phyloP scores from a whole-genome alignment of 106 monocot genomes.

The Apostasia ramifera region DNA sequence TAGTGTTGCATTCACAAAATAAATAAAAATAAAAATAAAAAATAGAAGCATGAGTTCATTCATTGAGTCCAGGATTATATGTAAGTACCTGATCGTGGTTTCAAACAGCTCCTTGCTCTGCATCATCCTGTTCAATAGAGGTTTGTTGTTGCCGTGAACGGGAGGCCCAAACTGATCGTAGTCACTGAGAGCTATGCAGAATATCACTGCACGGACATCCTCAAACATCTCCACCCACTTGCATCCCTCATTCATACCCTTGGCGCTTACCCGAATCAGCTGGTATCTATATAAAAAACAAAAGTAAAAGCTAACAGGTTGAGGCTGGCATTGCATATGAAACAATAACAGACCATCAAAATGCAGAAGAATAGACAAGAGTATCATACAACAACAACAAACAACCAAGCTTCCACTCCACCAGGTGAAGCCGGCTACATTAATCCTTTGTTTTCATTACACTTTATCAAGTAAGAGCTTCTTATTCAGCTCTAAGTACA shows the following conservation, averaged over 20 bases:
- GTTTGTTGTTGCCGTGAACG: constrained; percentile 20
- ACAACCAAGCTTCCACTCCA: too few relatives aligned
- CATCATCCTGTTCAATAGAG: constrained; percentile 78
- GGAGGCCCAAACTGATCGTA: constrained; percentile 52
- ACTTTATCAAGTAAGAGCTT: too few relatives aligned
- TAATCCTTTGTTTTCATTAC: too few relatives aligned
- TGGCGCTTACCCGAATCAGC: constrained; percentile 67
- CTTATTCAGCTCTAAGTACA: too few relatives aligned
- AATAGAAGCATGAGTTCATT: too few relatives aligned
- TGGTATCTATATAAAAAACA: constrained; percentile 52
- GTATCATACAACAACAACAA: too few relatives aligned
- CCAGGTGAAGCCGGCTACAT: too few relatives aligned
- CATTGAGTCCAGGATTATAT: background rate
- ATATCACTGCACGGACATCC: constrained; percentile 74
- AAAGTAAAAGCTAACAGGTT: background rate
- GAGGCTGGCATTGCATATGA: background rate
- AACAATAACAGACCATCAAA: too few relatives aligned
- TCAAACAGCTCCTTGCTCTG: constrained; percentile 92
- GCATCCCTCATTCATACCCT: constrained; percentile 81
- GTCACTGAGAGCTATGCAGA: constrained; percentile 81
- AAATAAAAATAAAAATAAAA: too few relatives aligned
- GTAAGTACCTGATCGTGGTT: constrained; percentile 54
- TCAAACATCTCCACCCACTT: constrained; percentile 99
- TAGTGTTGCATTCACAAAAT: background rate
- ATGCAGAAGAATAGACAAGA: too few relatives aligned